phyloP scores from a whole-genome alignment of 495 filamentous ascomycete genomes.

The Tetracladium marchalianum region DNA sequence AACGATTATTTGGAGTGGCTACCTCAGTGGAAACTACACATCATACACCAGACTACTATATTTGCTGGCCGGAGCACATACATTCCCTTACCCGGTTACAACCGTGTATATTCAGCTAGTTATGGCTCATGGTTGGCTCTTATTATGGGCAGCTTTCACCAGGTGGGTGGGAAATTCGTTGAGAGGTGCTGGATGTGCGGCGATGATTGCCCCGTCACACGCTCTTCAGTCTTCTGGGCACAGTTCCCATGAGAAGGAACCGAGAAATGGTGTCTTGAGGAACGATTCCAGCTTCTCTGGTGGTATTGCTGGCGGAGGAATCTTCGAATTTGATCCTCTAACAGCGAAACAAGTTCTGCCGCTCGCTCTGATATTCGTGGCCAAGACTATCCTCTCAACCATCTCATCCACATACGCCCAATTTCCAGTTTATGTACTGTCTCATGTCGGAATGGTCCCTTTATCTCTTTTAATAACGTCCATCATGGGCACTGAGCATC shows the following conservation, averaged over 20 bases:
- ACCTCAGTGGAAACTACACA: constrained; percentile 18
- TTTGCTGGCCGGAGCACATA: constrained; percentile 37
- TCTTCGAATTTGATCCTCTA: constrained; percentile 36
- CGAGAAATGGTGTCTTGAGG: constrained; percentile 3
- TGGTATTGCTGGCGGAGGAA: constrained; percentile 41
- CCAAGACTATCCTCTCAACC: constrained; percentile 39
- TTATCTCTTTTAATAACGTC: constrained; percentile 34
- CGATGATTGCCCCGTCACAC: constrained; percentile 22
- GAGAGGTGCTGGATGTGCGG: constrained; percentile 10
- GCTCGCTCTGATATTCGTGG: constrained; percentile 33
- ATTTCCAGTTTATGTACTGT: constrained; percentile 36
- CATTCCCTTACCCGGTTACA: constrained; percentile 41
- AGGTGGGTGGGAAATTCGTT: constrained; percentile 14
- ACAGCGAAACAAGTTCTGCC: constrained; percentile 32
- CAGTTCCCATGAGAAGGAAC: not conserved
- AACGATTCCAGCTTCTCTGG: constrained; percentile 21
- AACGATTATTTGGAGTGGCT: constrained; percentile 31
- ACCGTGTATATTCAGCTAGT: constrained; percentile 38
- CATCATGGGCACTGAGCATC: constrained; percentile 27
- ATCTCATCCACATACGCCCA: constrained; percentile 40
- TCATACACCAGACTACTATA: constrained; percentile 17
- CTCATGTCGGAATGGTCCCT: constrained; percentile 36
- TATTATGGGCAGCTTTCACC: constrained; percentile 18
- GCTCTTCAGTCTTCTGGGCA: constrained; percentile 16
- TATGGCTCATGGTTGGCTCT: constrained; percentile 23